Evolutionary conservation across 2,329 filamentous ascomycete species (phyloP).

Genomic region (Ascochyta rabiei): DNA sequence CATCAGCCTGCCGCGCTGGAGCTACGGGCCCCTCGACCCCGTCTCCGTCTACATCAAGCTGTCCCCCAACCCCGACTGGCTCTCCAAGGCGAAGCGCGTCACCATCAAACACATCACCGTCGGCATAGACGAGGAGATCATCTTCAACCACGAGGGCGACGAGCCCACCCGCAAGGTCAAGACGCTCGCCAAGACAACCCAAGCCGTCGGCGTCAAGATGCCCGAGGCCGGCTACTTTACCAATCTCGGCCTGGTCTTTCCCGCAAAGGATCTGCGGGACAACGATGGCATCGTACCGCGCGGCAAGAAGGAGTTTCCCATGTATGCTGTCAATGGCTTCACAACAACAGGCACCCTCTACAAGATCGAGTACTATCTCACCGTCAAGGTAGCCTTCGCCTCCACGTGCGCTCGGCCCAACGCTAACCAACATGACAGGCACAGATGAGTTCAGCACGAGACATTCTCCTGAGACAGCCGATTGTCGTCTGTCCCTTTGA

Average conservation of each 20-base stretch:
- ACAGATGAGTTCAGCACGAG: conserved; percentile 82
- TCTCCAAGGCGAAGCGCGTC: conserved; percentile 87
- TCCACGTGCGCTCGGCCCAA: not conserved
- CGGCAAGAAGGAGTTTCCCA: conserved; percentile 84
- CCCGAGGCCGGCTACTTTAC: conserved; percentile 92
- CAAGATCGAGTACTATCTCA: conserved; percentile 97
- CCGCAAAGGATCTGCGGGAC: conserved; percentile 85
- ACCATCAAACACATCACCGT: conserved; percentile 94
- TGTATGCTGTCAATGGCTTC: conserved; percentile 87
- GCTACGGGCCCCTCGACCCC: conserved; percentile 92
- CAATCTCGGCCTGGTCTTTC: conserved; percentile 89
- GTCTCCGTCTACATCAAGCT: conserved; percentile 96
- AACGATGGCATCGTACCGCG: conserved; percentile 84
- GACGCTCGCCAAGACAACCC: conserved; percentile 81
- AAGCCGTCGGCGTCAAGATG: conserved; percentile 80
- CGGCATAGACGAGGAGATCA: conserved; percentile 94
- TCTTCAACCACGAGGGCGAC: conserved; percentile 97
- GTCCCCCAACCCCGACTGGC: conserved; percentile 88
- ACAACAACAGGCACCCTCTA: conserved; percentile 93
- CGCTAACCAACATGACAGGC: conserved; percentile 68
- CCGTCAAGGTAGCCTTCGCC: conserved; percentile 74
- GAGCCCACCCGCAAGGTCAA: conserved; percentile 91
- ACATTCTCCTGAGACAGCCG: conserved; percentile 86
- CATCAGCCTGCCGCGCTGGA: conserved; percentile 93
- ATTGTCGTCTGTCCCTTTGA: conserved; percentile 97